A percentile compares a stretch with the other conserved stretches of the same genome.
Conservation (phyloP, 805 yeast species). For the Alloascoidea hylecoeti region DNA sequence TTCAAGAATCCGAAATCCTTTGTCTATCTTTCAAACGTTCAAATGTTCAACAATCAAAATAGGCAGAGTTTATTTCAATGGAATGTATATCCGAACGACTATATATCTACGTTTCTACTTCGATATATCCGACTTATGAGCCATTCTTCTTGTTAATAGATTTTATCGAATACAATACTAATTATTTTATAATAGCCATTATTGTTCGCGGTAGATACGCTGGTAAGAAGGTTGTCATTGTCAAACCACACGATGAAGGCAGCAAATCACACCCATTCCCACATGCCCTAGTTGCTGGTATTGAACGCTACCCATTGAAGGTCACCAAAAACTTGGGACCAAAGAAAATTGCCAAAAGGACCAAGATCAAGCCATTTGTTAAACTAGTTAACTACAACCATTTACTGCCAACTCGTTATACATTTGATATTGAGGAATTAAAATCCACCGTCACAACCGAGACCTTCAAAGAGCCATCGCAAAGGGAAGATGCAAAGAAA, state of each 20-base stretch:
- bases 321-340: slow-evolving; percentile 91
- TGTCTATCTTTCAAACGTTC: no score
- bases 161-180: slow-evolving; percentile 6
- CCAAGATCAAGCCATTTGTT: slow-evolving; percentile 97
- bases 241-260: slow-evolving; percentile 97
- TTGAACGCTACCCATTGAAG: slow-evolving; percentile 96
- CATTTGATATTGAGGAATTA: slow-evolving; percentile 92
- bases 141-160: no score
- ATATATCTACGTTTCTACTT: no score
- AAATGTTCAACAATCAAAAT: neutral
- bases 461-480: slow-evolving; percentile 94
- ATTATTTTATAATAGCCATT: slow-evolving; percentile 49
- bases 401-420: slow-evolving; percentile 99
- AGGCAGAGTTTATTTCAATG: neutral
- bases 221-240: slow-evolving; percentile 99
- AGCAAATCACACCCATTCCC: slow-evolving; percentile 98
- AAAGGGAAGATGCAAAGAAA: slow-evolving; percentile 98
- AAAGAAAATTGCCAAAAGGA: slow-evolving; percentile 94
- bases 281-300: slow-evolving; percentile 98
- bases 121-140: no score
- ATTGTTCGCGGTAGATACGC: slow-evolving; percentile 99
- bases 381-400: slow-evolving; percentile 99
- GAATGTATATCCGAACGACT: neutral
- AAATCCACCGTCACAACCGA: slow-evolving; percentile 86
- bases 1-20: no score